A percentile compares a stretch with the other conserved stretches of the same genome.
Evolutionary conservation across 129 eudicot genomes (phyloP).

Genomic region (Deinandra increscens): DNA sequence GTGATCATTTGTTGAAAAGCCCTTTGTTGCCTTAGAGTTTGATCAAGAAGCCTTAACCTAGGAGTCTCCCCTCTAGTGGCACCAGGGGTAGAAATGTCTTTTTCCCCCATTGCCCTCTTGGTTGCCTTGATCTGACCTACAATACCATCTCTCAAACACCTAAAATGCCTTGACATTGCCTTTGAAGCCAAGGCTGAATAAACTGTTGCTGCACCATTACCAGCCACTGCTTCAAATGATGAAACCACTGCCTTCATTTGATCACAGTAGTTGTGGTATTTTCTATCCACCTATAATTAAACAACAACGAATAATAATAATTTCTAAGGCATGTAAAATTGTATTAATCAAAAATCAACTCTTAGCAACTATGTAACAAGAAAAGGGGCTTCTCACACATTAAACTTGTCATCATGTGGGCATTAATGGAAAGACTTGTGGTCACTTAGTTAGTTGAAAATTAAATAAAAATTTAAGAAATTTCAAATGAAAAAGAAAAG

Average conservation of each 20-base stretch:
- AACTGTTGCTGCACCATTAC: slow-evolving; percentile 69
- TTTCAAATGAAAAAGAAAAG: background rate
- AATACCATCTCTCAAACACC: slow-evolving; percentile 84
- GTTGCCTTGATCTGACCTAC: slow-evolving; percentile 70
- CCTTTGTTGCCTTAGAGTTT: slow-evolving; percentile 77
- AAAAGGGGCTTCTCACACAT: slow-evolving; percentile 32
- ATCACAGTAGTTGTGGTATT: slow-evolving; percentile 86
- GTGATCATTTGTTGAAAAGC: slow-evolving; percentile 90
- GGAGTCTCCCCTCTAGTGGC: slow-evolving; percentile 92
- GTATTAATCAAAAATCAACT: background rate
- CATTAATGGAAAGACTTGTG: slow-evolving; percentile 60
- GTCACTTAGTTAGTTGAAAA: slow-evolving; percentile 55
- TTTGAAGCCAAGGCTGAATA: slow-evolving; percentile 87
- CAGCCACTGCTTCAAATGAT: slow-evolving; percentile 87
- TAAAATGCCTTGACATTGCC: slow-evolving; percentile 98
- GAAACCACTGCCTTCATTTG: slow-evolving; percentile 88
- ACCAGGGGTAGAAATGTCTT: slow-evolving; percentile 67
- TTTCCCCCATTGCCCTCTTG: slow-evolving; percentile 81
- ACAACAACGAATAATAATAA: slow-evolving; percentile 8
- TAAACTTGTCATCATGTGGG: slow-evolving; percentile 63
- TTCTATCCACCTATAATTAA: slow-evolving; percentile 75
- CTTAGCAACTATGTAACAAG: slow-evolving; percentile 25
- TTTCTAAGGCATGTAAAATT: background rate
- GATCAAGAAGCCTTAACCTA: slow-evolving; percentile 82
- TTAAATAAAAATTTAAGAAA: slow-evolving; percentile 5